phyloP scores from a whole-genome alignment of 176 grass and related monocot genomes.

The Carex pumila region DNA sequence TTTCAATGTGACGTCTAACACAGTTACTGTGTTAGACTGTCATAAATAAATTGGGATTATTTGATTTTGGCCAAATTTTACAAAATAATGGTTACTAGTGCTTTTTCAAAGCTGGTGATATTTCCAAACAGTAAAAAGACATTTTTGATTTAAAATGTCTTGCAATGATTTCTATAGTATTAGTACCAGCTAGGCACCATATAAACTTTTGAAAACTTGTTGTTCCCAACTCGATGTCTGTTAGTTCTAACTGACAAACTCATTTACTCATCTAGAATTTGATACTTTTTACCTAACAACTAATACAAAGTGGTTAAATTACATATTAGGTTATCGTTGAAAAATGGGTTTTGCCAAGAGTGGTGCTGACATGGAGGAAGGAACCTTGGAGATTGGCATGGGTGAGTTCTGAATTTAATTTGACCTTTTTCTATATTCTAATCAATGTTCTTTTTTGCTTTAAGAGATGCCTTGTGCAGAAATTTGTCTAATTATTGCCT shows the following conservation, averaged over 20 bases:
- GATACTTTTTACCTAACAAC: background rate
- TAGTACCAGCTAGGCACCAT: background rate
- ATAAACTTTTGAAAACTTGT: background rate
- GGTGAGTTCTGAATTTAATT: constrained; percentile 29
- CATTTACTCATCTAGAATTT: background rate
- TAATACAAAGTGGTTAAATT: background rate
- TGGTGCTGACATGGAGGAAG: constrained; percentile 58
- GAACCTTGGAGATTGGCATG: constrained; percentile 77
- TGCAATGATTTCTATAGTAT: background rate
- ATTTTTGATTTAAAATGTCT: background rate
- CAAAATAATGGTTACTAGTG: background rate
- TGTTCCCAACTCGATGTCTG: background rate
- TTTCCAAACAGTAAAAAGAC: background rate
- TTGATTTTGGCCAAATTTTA: background rate
- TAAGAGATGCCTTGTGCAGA: background rate
- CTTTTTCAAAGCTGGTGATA: background rate
- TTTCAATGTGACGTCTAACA: background rate
- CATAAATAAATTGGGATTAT: background rate
- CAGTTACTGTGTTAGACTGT: background rate
- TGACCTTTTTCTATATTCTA: constrained; percentile 1
- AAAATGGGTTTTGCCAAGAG: constrained; percentile 73
- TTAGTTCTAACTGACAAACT: background rate
- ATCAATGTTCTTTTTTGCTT: background rate
- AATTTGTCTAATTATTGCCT: background rate
- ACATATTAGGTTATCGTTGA: constrained; percentile 28